Conservation (phyloP, 1,284 basidiomycete species). For the Pascua guehoae region DNA sequence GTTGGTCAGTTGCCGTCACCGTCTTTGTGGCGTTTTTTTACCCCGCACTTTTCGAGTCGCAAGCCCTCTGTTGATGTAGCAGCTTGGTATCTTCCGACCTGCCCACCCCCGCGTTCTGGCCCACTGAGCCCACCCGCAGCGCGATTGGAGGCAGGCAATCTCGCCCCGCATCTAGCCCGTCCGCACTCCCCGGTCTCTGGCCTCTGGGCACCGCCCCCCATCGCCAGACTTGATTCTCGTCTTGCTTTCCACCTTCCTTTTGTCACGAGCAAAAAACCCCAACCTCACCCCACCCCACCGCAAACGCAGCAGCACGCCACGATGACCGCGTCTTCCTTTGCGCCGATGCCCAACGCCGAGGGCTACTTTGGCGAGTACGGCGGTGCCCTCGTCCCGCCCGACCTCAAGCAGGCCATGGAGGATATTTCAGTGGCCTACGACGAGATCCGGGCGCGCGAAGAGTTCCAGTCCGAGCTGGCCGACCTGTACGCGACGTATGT, state of each 20-base stretch:
- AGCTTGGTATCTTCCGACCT: too few relatives aligned
- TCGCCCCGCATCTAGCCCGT: too few relatives aligned
- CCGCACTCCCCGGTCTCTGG: too few relatives aligned
- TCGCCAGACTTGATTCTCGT: too few relatives aligned
- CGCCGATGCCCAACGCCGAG: conserved; percentile 21
- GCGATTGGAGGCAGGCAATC: background rate
- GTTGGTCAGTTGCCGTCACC: too few relatives aligned
- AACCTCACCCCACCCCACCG: background rate
- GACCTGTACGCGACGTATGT: conserved; percentile 14
- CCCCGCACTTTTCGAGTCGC: too few relatives aligned
- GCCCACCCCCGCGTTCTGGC: background rate
- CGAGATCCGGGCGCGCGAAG: conserved; percentile 16
- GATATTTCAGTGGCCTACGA: conserved; percentile 18
- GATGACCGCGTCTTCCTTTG: conserved; percentile 13
- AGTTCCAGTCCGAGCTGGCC: conserved; percentile 20
- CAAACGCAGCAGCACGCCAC: background rate
- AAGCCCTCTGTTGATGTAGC: too few relatives aligned
- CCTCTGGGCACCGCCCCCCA: too few relatives aligned
- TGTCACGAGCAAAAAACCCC: too few relatives aligned
- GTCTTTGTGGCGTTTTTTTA: too few relatives aligned
- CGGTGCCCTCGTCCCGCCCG: conserved; percentile 15
- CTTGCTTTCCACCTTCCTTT: too few relatives aligned
- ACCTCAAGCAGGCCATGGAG: conserved; percentile 21
- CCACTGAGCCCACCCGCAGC: background rate
- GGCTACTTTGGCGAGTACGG: conserved; percentile 22